Conservation (phyloP, 768 basidiomycete species). For the Lactarius indigo region DNA sequence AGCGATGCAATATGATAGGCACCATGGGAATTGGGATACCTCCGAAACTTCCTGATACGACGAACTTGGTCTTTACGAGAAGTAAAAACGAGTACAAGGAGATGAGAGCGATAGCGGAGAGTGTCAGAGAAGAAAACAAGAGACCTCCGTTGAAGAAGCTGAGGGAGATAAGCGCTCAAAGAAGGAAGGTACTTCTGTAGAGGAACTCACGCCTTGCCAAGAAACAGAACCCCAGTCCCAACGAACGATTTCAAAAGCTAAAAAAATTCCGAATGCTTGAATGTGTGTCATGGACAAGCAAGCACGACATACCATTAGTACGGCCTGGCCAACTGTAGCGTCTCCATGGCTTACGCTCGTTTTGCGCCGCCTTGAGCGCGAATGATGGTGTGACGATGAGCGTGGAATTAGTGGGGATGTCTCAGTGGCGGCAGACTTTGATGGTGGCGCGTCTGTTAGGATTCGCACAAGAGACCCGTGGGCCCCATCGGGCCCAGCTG, state of each 20-base stretch:
- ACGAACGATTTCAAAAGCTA: conserved; percentile 88
- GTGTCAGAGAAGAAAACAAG: conserved; percentile 76
- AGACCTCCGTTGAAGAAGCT: conserved; percentile 96
- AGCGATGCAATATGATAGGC: conserved; percentile 2
- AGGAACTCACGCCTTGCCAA: conserved; percentile 81
- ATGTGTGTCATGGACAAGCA: background rate
- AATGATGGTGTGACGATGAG: conserved; percentile 39
- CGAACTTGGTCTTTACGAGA: conserved; percentile 81
- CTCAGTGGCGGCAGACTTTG: conserved; percentile 36
- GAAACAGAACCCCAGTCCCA: conserved; percentile 92
- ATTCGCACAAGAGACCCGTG: conserved; percentile 12
- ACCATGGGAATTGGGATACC: conserved; percentile 41
- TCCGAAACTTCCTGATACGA: conserved; percentile 90
- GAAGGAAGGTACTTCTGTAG: background rate
- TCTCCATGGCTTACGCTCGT: conserved; percentile 70
- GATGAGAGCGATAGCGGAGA: conserved; percentile 77
- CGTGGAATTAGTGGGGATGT: conserved; percentile 52
- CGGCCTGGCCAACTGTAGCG: conserved; percentile 86
- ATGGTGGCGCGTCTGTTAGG: conserved; percentile 13
- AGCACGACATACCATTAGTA: conserved; percentile 70
- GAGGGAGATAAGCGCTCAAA: background rate
- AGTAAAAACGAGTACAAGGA: conserved; percentile 94
- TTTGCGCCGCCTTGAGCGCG: conserved; percentile 52
- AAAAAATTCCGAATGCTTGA: background rate
- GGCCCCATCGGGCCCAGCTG: background rate